A percentile compares a stretch with the other conserved stretches of the same genome.
phyloP scores from a whole-genome alignment of 306 rosid genomes.

The Pyrus bretschneideri region DNA sequence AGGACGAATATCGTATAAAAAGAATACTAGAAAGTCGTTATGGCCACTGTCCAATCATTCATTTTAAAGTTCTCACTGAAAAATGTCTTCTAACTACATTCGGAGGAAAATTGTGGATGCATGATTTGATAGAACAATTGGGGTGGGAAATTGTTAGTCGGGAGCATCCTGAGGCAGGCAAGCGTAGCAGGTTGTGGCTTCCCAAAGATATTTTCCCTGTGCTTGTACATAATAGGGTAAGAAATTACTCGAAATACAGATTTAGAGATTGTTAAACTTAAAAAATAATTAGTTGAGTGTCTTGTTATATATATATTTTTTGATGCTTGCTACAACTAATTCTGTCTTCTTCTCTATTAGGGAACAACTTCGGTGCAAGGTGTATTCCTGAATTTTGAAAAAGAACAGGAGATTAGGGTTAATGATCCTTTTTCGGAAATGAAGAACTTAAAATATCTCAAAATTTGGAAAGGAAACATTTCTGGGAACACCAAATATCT shows the following conservation, averaged over 20 bases:
- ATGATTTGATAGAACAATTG: conserved; percentile 16
- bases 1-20: not conserved
- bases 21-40: conserved; percentile 3
- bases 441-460: not conserved
- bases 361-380: not conserved
- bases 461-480: not conserved
- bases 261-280: not conserved
- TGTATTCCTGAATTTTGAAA: not conserved
- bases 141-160: conserved; percentile 9
- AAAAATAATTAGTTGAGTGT: not conserved
- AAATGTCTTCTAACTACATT: not conserved
- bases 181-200: conserved; percentile 19
- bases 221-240: not conserved
- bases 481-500: not conserved
- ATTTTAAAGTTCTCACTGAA: conserved; percentile 1
- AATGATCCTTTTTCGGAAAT: not conserved
- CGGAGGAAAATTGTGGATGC: conserved; percentile 5
- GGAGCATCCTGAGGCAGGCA: not conserved
- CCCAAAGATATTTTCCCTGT: conserved; percentile 1
- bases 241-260: not conserved
- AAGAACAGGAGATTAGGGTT: not conserved
- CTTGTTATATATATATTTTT: not conserved
- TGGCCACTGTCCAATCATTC: not conserved
- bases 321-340: not conserved
- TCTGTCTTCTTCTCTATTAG: not conserved